Conservation (phyloP, 1,284 basidiomycete species). For the Stygiomarasmius scandens region DNA sequence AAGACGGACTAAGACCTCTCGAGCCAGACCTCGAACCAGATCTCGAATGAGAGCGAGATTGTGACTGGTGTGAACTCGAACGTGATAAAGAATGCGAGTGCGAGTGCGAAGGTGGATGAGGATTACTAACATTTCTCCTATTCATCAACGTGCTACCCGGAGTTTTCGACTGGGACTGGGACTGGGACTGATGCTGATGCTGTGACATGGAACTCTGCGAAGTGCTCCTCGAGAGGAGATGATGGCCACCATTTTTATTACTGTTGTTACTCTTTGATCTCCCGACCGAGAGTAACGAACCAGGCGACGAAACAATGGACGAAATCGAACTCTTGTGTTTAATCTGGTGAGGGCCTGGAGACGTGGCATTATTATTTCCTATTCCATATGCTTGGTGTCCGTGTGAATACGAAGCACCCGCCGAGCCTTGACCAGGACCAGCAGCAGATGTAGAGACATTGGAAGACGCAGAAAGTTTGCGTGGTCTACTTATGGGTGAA, state of each 20-base stretch:
- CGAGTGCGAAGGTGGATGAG: neutral
- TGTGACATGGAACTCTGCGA: neutral
- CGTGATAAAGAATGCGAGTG: neutral
- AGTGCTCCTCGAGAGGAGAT: neutral
- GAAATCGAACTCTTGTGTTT: constrained; percentile 50
- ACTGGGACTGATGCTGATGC: too few relatives aligned
- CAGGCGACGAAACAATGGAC: constrained; percentile 34
- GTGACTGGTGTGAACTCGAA: constrained; percentile 4
- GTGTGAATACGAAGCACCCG: too few relatives aligned
- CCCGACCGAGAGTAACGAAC: constrained; percentile 19
- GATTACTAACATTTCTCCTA: too few relatives aligned
- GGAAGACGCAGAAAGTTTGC: neutral
- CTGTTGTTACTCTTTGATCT: constrained; percentile 6
- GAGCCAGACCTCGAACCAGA: neutral
- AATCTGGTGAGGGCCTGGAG: constrained; percentile 12
- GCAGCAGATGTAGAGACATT: neutral
- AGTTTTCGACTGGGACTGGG: neutral
- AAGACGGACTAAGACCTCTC: neutral
- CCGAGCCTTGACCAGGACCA: neutral
- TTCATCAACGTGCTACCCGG: too few relatives aligned
- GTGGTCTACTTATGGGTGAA: neutral
- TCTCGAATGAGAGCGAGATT: neutral
- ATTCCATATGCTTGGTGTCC: too few relatives aligned
- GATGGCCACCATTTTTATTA: too few relatives aligned
- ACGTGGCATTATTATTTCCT: too few relatives aligned